Base-by-base conservation (phyloP, 345 rosid species). In the Pistacia integerrima region DNA sequence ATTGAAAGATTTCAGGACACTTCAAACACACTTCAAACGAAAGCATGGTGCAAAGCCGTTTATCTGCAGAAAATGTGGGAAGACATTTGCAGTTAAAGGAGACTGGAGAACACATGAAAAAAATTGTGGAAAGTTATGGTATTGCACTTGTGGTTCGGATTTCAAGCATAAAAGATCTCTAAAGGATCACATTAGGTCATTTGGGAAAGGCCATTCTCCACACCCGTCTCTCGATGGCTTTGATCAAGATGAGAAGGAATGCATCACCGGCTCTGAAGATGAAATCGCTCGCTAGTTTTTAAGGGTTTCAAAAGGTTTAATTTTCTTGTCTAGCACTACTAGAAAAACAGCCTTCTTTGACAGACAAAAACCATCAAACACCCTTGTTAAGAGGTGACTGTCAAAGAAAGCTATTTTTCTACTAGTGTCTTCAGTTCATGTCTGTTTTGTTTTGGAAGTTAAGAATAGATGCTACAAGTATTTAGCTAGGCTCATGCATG, bases 21-120 rank as follows among this genome's bases (percentile, higher is more conserved):
- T 92, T 28, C 97, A 92, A 52, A 92, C 94, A 46, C 97, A 90
- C 78, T 92, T 85, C 92, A 92, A 90, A 66, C 85, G 97, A 55
- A 92, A 92, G 83, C 97, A 90, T 10, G 97, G 94, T 0, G 79
- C 81, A 17, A 92, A 92, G 82, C 91, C 90, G 41, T 92, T 91
- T 66, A 70, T 80, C 80, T 96, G 99, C 78, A 80, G 99, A 73
- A 96, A 94, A 80, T 96, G 99, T 41, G 89, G 85, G 36, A 94
- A 96, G 77, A 71, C 95, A 0, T 94, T 94, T 61, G 98, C 99
- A 0, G 98, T 96, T 14, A 94, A 95, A 81, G 99, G 99, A 1
- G 99, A 96, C 58, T 96, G 99, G 99, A 80, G 99, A 66, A 96
- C 99, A 14, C 99, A 96, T 64, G 99, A 96, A 80, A 96, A 96